phyloP scores from a whole-genome alignment of 805 yeast species.

The Starmerella bombicola region DNA sequence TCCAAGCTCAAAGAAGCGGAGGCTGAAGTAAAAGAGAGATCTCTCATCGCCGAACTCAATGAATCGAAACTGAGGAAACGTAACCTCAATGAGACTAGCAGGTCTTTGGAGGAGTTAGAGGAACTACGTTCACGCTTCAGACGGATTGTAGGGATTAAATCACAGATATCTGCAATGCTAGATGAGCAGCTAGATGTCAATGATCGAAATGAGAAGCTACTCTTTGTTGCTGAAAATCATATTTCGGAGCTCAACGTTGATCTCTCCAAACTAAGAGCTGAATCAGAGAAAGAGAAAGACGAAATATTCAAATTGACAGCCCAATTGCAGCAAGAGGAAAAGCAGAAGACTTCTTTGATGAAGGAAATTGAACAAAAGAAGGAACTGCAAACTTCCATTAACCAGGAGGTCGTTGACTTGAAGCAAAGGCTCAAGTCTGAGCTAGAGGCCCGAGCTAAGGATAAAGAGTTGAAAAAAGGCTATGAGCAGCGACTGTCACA shows the following conservation, averaged over 20 bases:
- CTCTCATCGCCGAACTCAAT: background rate
- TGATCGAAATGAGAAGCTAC: background rate
- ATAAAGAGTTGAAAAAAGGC: background rate
- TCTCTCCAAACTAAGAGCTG: background rate
- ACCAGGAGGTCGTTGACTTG: background rate
- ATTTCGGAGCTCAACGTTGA: background rate
- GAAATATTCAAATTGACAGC: background rate
- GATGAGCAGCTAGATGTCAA: conserved; percentile 4
- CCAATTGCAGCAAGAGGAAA: background rate
- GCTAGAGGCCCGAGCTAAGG: background rate
- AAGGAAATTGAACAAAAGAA: background rate
- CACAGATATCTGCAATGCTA: conserved; percentile 3
- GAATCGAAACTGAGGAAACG: background rate
- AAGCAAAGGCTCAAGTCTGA: background rate
- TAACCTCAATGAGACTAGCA: background rate
- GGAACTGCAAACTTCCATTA: background rate
- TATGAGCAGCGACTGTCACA: background rate
- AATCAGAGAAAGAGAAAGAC: background rate
- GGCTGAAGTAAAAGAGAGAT: no score
- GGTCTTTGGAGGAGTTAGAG: background rate
- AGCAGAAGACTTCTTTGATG: background rate
- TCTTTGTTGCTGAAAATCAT: background rate
- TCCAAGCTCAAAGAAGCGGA: background rate
- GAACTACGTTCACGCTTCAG: background rate
- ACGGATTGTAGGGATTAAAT: background rate